These are phyloP conservation scores for Neurospora sp. DNA, from an alignment of 495 filamentous ascomycete genomes.

Conservation along the genomic window DNA sequence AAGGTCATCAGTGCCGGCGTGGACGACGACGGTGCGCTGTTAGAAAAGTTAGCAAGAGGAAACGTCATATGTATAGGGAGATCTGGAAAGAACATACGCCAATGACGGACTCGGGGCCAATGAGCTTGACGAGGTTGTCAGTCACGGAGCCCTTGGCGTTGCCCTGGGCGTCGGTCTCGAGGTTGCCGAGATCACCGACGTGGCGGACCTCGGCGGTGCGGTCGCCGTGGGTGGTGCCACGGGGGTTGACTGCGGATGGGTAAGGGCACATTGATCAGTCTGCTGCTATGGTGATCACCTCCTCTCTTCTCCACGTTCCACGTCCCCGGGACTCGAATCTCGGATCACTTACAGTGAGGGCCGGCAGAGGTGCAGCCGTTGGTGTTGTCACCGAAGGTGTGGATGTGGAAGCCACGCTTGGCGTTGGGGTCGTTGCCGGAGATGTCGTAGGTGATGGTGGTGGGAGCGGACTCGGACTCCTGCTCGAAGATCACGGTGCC, in stretches of 20 bases:
- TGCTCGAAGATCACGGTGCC: constrained; percentile 96
- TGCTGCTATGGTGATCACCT: background rate
- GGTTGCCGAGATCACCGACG: constrained; percentile 94
- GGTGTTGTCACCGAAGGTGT: constrained; percentile 99
- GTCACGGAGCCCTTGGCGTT: constrained; percentile 65
- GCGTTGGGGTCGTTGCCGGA: constrained; percentile 87
- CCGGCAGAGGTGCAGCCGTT: constrained; percentile 98
- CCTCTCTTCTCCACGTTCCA: background rate
- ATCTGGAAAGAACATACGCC: constrained; percentile 52
- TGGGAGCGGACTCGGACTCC: constrained; percentile 63
- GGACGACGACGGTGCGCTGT: constrained; percentile 88
- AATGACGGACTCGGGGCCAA: constrained; percentile 89
- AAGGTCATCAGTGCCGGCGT: constrained; percentile 90
- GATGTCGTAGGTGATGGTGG: constrained; percentile 87
- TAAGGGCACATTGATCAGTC: constrained; percentile 1
- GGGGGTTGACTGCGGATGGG: constrained; percentile 74
- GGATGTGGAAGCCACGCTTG: constrained; percentile 93
- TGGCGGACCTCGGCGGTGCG: constrained; percentile 74
- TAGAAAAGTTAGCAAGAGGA: constrained; percentile 7
- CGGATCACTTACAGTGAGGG: constrained; percentile 68
- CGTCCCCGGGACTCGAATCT: background rate
- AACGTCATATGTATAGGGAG: background rate
- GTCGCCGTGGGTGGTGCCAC: constrained; percentile 82
- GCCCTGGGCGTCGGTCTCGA: constrained; percentile 86
- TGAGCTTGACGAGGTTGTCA: constrained; percentile 83